Evolutionary conservation across 2,329 filamentous ascomycete genomes (phyloP).

Genomic region (Botrytis medusae): DNA sequence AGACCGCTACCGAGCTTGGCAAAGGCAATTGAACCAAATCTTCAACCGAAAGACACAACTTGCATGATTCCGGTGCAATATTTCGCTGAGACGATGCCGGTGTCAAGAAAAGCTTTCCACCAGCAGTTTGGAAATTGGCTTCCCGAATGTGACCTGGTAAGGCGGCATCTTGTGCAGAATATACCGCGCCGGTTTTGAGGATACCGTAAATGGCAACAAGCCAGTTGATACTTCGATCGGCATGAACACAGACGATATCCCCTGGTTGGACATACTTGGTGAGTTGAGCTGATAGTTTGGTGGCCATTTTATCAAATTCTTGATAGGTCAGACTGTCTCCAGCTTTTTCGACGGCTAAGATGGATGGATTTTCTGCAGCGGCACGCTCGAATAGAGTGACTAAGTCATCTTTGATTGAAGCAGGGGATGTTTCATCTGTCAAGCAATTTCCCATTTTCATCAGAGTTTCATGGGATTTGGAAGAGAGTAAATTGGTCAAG

Average conservation of each 20-base stretch:
- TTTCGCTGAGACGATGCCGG: slow-evolving; percentile 11
- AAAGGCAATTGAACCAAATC: slow-evolving; percentile 16
- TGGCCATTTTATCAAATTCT: slow-evolving; percentile 4
- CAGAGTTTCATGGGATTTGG: neutral
- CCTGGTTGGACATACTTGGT: slow-evolving; percentile 39
- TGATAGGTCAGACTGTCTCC: neutral
- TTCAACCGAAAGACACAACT: slow-evolving; percentile 17
- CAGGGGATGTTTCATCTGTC: slow-evolving; percentile 1
- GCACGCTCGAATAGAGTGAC: slow-evolving; percentile 18
- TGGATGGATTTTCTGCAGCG: neutral
- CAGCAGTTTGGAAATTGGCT: slow-evolving; percentile 32
- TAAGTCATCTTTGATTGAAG: slow-evolving; percentile 18
- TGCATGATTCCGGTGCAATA: slow-evolving; percentile 22
- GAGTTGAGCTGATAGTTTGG: slow-evolving; percentile 9
- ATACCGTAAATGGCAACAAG: slow-evolving; percentile 41
- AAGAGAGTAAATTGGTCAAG: neutral
- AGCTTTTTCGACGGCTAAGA: slow-evolving; percentile 14
- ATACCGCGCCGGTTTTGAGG: slow-evolving; percentile 40
- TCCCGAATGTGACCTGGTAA: slow-evolving; percentile 32
- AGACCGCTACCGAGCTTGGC: neutral
- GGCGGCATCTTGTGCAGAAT: slow-evolving; percentile 38
- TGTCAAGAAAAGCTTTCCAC: slow-evolving; percentile 36
- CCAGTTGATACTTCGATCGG: slow-evolving; percentile 50
- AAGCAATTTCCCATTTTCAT: slow-evolving; percentile 19
- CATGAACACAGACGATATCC: slow-evolving; percentile 44